Base-by-base conservation (phyloP, 2,329 filamentous ascomycete genomes). In the Dryadomyces sulphureus region DNA sequence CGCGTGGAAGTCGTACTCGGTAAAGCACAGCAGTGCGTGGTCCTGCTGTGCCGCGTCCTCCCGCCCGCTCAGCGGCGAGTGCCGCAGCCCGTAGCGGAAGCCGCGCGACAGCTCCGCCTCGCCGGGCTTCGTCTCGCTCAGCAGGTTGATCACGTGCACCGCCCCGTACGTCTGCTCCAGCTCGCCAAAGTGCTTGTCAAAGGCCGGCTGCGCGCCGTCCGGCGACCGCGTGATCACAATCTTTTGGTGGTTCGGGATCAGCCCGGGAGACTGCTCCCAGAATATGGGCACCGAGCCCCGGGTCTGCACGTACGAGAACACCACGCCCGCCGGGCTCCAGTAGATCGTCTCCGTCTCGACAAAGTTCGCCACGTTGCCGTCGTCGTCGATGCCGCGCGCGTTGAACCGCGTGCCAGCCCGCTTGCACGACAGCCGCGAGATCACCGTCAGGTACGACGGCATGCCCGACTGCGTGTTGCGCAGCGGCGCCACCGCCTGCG, bases 301-400 rank as follows among this genome's bases (percentile, higher is more conserved):
- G 22, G 93, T 77, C 62, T 98, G 92, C 2, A 81, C 86, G 61
- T 95, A 98, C 0, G 92, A 96, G 60, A 96, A 96, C 46, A 87
- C 78, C 7, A 87, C 66, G 4, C 77, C 76, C 1, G 78, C 76
- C 1, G 84, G 84, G 54, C 81, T 82, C 82, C 85, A 94, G 58
- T 93, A 89, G 36, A 90, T 79, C 0, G 88, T 94, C 64, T 98
- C 92, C 0, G 88, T 92, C 63, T 98, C 92, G n/a, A 96, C 92
- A 62, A 94, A 98, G 62, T 98, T 98, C 50, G 92, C 89, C 24
- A 96, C 92, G 56, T 96, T 87, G 14, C 92, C 92, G 57, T 96
- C 88, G 59, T 98, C 92, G 58, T 98, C 92, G 52, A 98, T 94
- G 35, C 92, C 92, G 54, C 92, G 76, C n/a, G 90, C 83, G 61